These are phyloP conservation scores for Hypoxylon lenormandii DNA, from an alignment of 495 filamentous ascomycete genomes.

Conservation along the genomic window DNA sequence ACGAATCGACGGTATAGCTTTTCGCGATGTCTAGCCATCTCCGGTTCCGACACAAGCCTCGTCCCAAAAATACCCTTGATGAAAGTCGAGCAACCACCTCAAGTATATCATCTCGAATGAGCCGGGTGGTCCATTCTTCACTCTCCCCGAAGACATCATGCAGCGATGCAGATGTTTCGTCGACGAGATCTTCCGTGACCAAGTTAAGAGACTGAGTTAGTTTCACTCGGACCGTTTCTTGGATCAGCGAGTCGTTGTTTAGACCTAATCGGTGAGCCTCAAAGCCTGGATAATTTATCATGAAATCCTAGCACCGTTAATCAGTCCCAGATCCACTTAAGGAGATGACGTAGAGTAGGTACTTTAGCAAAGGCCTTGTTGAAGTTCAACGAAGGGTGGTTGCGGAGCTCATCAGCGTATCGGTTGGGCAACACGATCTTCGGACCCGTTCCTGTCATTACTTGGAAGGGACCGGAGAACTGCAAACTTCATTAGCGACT, in stretches of 20 bases:
- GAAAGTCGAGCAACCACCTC: constrained; percentile 61
- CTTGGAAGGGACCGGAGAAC: constrained; percentile 50
- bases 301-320: constrained; percentile 54
- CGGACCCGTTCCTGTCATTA: constrained; percentile 49
- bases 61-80: constrained; percentile 62
- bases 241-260: constrained; percentile 43
- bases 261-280: constrained; percentile 54
- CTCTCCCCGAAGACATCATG: constrained; percentile 54
- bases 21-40: constrained; percentile 61
- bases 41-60: constrained; percentile 56
- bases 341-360: constrained; percentile 11
- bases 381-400: constrained; percentile 56
- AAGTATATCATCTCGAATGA: constrained; percentile 50
- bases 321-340: background rate
- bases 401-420: constrained; percentile 65
- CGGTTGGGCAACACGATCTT: constrained; percentile 62
- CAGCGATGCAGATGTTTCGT: constrained; percentile 55
- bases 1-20: constrained; percentile 56
- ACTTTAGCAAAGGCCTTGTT: constrained; percentile 57
- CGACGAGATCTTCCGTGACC: constrained; percentile 57
- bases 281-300: constrained; percentile 63
- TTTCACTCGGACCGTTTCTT: constrained; percentile 59
- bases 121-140: constrained; percentile 36
- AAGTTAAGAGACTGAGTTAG: constrained; percentile 63
- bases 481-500: constrained; percentile 22